Conservation (phyloP, 2,329 filamentous ascomycete genomes). For the Fulvia fulva region DNA sequence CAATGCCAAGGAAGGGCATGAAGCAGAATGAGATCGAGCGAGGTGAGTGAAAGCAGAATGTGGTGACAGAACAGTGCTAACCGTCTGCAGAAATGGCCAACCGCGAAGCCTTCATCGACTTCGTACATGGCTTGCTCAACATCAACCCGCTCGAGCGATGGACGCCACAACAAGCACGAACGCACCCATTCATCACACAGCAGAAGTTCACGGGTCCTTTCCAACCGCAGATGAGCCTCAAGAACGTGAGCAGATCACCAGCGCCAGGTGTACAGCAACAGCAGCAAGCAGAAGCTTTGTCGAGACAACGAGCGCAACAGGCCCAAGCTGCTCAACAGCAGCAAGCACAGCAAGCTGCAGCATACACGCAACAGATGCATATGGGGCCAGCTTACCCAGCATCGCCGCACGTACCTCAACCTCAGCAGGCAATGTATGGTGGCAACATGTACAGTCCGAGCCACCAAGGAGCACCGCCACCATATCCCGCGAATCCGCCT, state of each 20-base stretch:
- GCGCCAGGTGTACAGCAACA: slow-evolving; percentile 94
- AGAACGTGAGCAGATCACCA: slow-evolving; percentile 81
- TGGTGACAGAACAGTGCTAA: slow-evolving; percentile 16
- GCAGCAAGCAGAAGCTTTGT: slow-evolving; percentile 87
- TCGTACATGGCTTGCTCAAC: slow-evolving; percentile 85
- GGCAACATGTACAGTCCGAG: slow-evolving; percentile 64
- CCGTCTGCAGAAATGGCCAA: slow-evolving; percentile 85
- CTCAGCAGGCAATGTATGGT: slow-evolving; percentile 63
- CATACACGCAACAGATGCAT: slow-evolving; percentile 15
- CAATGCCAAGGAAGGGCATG: slow-evolving; percentile 99
- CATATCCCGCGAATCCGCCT: slow-evolving; percentile 68
- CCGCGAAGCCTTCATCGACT: slow-evolving; percentile 94
- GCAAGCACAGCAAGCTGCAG: slow-evolving; percentile 36
- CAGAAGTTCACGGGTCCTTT: slow-evolving; percentile 96
- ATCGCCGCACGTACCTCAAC: slow-evolving; percentile 25
- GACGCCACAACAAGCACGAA: slow-evolving; percentile 95
- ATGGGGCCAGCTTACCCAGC: slow-evolving; percentile 42
- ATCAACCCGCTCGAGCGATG: slow-evolving; percentile 95
- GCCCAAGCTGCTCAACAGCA: slow-evolving; percentile 42
- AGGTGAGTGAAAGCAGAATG: slow-evolving; percentile 58
- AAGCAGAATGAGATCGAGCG: slow-evolving; percentile 93
- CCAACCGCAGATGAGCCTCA: slow-evolving; percentile 94
- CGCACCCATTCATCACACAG: slow-evolving; percentile 98
- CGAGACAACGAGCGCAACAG: slow-evolving; percentile 76
- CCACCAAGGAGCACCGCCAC: slow-evolving; percentile 68